These are phyloP conservation scores for Thozetella sp. DNA, from an alignment of 495 filamentous ascomycete genomes.

Conservation along the genomic window DNA sequence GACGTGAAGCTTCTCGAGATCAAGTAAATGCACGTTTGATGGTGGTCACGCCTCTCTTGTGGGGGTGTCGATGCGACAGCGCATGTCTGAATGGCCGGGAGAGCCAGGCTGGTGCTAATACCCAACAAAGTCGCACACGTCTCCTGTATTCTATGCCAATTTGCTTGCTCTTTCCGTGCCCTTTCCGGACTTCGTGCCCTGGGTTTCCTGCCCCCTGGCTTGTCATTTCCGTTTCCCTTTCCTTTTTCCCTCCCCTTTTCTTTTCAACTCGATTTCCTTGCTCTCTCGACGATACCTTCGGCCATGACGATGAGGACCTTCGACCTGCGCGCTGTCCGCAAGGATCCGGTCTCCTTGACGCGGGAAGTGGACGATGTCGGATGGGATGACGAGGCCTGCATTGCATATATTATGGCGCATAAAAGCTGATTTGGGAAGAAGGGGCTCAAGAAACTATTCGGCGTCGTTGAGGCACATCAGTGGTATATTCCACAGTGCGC, in stretches of 20 bases:
- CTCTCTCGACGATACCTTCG: constrained; percentile 13
- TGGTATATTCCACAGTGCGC: neutral
- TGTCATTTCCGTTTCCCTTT: constrained; percentile 8
- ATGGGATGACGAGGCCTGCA: constrained; percentile 49
- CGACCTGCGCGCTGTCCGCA: constrained; percentile 39
- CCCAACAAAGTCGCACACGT: neutral
- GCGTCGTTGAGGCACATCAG: neutral
- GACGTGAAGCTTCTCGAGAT: constrained; percentile 85
- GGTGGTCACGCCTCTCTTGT: neutral
- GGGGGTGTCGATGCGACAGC: no score
- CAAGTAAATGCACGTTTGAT: constrained; percentile 40
- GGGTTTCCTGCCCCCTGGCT: no score
- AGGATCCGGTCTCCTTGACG: constrained; percentile 32
- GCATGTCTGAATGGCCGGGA: no score
- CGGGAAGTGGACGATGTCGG: constrained; percentile 35
- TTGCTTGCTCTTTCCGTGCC: constrained; percentile 7
- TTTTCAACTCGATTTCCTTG: constrained; percentile 13
- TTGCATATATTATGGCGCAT: constrained; percentile 38
- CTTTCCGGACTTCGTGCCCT: no score
- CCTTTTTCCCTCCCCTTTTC: constrained; percentile 5
- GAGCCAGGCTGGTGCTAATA: neutral
- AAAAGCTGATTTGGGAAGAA: constrained; percentile 21
- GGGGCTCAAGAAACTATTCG: no score
- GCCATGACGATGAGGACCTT: constrained; percentile 25
- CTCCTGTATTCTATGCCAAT: constrained; percentile 13